A percentile compares a stretch with the other conserved stretches of the same genome.
Conservation (phyloP, 2,329 filamentous ascomycete genomes). For the Chaetomiaceae sp. region DNA sequence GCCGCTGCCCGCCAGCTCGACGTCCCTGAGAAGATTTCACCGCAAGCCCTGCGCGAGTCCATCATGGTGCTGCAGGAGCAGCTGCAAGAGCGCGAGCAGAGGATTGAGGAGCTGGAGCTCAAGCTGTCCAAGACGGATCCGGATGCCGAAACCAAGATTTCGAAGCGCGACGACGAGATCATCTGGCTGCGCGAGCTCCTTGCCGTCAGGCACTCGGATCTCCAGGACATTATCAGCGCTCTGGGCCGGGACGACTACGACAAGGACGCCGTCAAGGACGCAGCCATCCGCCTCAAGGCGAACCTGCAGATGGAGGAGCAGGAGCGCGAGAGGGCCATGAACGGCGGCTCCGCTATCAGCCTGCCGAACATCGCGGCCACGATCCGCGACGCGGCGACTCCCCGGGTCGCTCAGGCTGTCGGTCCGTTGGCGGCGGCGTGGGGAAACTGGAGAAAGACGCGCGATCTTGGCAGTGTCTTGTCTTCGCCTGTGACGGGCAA, state of each 20-base stretch:
- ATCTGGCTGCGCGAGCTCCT: constrained; percentile 91
- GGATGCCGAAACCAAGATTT: constrained; percentile 75
- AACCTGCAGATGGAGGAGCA: constrained; percentile 98
- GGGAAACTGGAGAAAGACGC: constrained; percentile 83
- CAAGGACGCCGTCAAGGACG: constrained; percentile 75
- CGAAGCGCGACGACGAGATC: constrained; percentile 91
- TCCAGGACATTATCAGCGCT: constrained; percentile 84
- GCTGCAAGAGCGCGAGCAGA: constrained; percentile 85
- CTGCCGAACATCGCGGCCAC: constrained; percentile 74
- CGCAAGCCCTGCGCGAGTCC: constrained; percentile 89
- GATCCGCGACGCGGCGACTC: constrained; percentile 71
- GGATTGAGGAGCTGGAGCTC: constrained; percentile 81
- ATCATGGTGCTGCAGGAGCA: constrained; percentile 97
- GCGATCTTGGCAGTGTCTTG: constrained; percentile 48
- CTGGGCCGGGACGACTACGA: constrained; percentile 73
- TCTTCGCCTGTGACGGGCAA: constrained; percentile 40
- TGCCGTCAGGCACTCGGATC: constrained; percentile 81
- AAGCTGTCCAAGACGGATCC: constrained; percentile 65
- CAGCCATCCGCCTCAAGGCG: constrained; percentile 85
- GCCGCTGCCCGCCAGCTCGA: constrained; percentile 41
- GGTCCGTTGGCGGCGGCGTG: constrained; percentile 82
- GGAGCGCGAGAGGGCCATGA: constrained; percentile 80
- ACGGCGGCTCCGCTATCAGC: constrained; percentile 61
- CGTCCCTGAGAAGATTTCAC: constrained; percentile 81
- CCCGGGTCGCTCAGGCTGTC: constrained; percentile 78